Conservation (phyloP, 257 asterid genomes). For the Schizonepeta tenuifolia region DNA sequence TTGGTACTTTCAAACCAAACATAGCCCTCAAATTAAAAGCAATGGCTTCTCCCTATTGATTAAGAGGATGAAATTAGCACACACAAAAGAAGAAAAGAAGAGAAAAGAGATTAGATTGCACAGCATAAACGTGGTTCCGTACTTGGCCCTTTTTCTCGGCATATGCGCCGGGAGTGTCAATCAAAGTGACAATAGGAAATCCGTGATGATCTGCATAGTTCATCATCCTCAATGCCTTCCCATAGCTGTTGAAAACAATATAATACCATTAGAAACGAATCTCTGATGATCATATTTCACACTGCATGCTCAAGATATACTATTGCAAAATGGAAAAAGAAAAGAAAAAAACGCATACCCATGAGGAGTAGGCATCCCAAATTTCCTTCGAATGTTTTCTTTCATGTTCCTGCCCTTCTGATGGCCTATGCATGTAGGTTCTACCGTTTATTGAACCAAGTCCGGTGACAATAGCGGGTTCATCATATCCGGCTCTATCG, state of each 20-base stretch:
- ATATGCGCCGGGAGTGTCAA: slow-evolving; percentile 60
- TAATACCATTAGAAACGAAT: slow-evolving; percentile 24
- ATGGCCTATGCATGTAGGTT: slow-evolving; percentile 89
- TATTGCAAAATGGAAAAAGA: background rate
- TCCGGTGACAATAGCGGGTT: slow-evolving; percentile 90
- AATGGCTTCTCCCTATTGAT: slow-evolving; percentile 89
- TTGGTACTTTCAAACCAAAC: slow-evolving; percentile 98
- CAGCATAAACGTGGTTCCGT: slow-evolving; percentile 36
- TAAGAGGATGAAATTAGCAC: slow-evolving; percentile 27
- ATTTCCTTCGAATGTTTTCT: slow-evolving; percentile 85
- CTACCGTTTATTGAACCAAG: slow-evolving; percentile 84
- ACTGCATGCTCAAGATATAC: slow-evolving; percentile 11
- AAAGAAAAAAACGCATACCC: slow-evolving; percentile 55
- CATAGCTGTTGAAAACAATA: slow-evolving; percentile 45
- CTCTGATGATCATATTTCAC: background rate
- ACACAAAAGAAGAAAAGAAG: background rate
- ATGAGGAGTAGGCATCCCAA: slow-evolving; percentile 99
- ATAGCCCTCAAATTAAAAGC: slow-evolving; percentile 92
- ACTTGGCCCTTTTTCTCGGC: slow-evolving; percentile 84
- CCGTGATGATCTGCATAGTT: slow-evolving; percentile 58
- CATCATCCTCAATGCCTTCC: slow-evolving; percentile 58
- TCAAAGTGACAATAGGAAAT: slow-evolving; percentile 54
- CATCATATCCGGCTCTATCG: slow-evolving; percentile 94
- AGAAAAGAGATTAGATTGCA: no score
- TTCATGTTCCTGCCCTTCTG: slow-evolving; percentile 91